Percentiles rank a stretch among this genome's conserved stretches.
These are phyloP conservation scores for Xylogone sp. DNA, from an alignment of 2,329 filamentous ascomycete genomes.

Conservation along the genomic window DNA sequence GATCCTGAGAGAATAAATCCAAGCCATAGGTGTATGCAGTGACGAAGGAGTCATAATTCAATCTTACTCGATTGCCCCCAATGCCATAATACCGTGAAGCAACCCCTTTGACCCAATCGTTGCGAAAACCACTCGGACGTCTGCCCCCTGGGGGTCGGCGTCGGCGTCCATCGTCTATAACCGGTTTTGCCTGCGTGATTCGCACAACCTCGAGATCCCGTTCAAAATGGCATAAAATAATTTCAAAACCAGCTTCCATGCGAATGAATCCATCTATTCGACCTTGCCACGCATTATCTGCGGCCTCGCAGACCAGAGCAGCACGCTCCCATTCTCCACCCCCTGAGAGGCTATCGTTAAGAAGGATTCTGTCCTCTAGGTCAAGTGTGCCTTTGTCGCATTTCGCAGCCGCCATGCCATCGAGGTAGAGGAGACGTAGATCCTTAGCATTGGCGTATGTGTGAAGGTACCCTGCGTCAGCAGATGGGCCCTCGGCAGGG, in stretches of 20 bases:
- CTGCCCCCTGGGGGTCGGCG: no score
- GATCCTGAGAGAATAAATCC: constrained; percentile 33
- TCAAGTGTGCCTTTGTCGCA: constrained; percentile 63
- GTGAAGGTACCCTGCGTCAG: constrained; percentile 56
- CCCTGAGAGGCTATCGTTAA: constrained; percentile 28
- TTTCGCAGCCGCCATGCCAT: constrained; percentile 68
- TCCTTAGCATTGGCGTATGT: constrained; percentile 57
- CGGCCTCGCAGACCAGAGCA: constrained; percentile 42
- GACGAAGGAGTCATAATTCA: constrained; percentile 47
- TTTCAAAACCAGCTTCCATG: constrained; percentile 68
- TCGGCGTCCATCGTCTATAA: neutral
- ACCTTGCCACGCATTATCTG: constrained; percentile 43
- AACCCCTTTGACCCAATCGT: constrained; percentile 9
- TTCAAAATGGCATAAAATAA: constrained; percentile 63
- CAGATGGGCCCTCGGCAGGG: constrained; percentile 7
- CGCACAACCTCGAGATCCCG: constrained; percentile 14
- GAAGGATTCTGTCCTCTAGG: constrained; percentile 59
- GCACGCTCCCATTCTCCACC: constrained; percentile 49
- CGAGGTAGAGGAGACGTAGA: constrained; percentile 62
- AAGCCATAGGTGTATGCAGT: constrained; percentile 40
- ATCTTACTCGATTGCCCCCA: constrained; percentile 32
- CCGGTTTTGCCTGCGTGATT: neutral
- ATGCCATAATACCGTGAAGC: constrained; percentile 19
- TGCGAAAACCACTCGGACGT: neutral
- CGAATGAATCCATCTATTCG: constrained; percentile 63